These are phyloP conservation scores for Wickerhamomyces tratensis DNA, from an alignment of 805 yeast genomes.

Conservation along the genomic window DNA sequence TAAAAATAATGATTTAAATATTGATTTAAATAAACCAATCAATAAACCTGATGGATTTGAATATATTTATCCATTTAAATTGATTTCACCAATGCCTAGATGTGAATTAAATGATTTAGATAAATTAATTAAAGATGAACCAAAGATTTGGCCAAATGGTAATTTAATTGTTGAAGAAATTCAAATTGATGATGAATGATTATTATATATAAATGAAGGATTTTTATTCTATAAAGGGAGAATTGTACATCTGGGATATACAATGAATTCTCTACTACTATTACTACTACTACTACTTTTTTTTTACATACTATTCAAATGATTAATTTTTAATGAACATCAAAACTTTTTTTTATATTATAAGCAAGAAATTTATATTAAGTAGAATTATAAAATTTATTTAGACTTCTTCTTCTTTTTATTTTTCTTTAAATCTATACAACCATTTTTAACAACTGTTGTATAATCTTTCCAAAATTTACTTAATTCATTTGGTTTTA, in stretches of 20 bases:
- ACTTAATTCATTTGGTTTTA: slow-evolving; percentile 50
- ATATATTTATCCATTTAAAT: slow-evolving; percentile 38
- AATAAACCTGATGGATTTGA: slow-evolving; percentile 19
- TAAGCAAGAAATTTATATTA: too few relatives aligned
- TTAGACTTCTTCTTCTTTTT: slow-evolving; percentile 56
- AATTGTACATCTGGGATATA: too few relatives aligned
- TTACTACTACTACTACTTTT: too few relatives aligned
- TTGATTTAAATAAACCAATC: slow-evolving; percentile 21
- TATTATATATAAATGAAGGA: too few relatives aligned
- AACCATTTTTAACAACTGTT: slow-evolving; percentile 58
- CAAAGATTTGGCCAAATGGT: slow-evolving; percentile 53
- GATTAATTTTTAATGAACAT: too few relatives aligned
- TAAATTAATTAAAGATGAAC: slow-evolving; percentile 29
- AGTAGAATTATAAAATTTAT: too few relatives aligned
- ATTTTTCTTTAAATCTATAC: slow-evolving; percentile 71
- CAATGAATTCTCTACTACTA: too few relatives aligned
- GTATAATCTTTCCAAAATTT: slow-evolving; percentile 73
- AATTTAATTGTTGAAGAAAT: slow-evolving; percentile 41
- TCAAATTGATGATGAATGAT: slow-evolving; percentile 1
- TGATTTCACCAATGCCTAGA: slow-evolving; percentile 52
- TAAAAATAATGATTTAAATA: slow-evolving; percentile 7
- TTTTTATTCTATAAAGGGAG: too few relatives aligned
- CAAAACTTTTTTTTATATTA: too few relatives aligned
- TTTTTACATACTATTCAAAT: too few relatives aligned
- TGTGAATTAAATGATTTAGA: slow-evolving; percentile 26